Percentiles rank a stretch among this genome's conserved stretches.
Conservation (phyloP, 179 eudicot species). For the Spergularia azorica region DNA sequence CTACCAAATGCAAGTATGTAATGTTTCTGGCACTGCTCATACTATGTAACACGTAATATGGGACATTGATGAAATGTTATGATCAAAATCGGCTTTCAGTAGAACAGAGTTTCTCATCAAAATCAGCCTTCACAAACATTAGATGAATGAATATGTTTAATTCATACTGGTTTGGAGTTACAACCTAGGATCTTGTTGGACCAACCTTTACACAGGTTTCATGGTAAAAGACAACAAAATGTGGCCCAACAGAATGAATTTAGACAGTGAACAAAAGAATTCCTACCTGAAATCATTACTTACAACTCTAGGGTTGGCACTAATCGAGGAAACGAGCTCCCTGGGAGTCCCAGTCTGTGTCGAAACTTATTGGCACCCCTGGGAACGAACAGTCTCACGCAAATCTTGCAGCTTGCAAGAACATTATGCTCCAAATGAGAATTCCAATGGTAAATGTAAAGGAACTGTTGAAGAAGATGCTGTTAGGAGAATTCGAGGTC, state of each 20-base stretch:
- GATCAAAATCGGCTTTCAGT: too few relatives aligned
- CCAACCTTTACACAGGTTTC: conserved; percentile 9
- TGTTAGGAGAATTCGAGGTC: conserved; percentile 34
- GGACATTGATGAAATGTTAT: too few relatives aligned
- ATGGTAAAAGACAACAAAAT: conserved; percentile 6
- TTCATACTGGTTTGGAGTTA: background rate
- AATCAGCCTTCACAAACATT: too few relatives aligned
- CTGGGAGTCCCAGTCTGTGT: too few relatives aligned
- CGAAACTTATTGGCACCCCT: background rate
- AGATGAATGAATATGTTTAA: background rate
- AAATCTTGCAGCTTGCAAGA: conserved; percentile 29
- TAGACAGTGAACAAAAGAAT: conserved; percentile 2
- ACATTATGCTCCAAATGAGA: conserved; percentile 30
- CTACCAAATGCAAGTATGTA: too few relatives aligned
- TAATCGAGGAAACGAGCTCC: background rate
- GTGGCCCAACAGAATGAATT: background rate
- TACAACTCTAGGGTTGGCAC: background rate
- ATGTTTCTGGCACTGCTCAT: too few relatives aligned
- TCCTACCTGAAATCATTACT: background rate
- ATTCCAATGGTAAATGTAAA: conserved; percentile 24
- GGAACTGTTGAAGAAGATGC: conserved; percentile 7
- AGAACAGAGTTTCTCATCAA: too few relatives aligned
- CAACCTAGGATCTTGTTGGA: background rate
- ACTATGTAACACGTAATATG: too few relatives aligned
- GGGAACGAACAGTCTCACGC: background rate